Base-by-base conservation (phyloP, 225 moss, liverwort and hornwort species). In the Marchantia paleacea region DNA sequence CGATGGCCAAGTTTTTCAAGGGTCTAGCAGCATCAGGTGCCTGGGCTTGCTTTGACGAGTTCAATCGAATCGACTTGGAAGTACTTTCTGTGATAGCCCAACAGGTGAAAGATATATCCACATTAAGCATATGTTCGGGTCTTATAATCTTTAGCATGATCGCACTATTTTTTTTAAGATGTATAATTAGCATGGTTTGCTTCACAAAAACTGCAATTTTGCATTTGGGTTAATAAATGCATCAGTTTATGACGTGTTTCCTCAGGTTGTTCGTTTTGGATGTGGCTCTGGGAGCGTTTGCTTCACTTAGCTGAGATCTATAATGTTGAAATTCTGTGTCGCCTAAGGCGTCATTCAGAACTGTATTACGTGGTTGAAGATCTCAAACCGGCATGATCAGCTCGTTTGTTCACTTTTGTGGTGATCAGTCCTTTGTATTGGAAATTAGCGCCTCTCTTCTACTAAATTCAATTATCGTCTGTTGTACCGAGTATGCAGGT, bases 41-140 rank as follows among this genome's bases (percentile, higher is more conserved):
- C 47, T 96, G 96, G 96, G 88, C 96, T 58, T 96, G 94, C 73
- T 96, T 96, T 80, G 96, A 96, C 87, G 96, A 96, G 63, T 96
- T 94, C 28, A 96, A 96, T 78, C 90, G 94, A 78, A 96, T 96
- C 51, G 96, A 96, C 76, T 87, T 96, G 69, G 96, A 96, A 64
- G 96, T 96, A 19, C 86, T 96, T 10, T 96, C 96, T 28, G 92
- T 96, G 48, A 87, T 96, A 7, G 96, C 94, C 50, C 96, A 96
- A 83, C 94, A 96, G 88, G 91, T 95, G 7, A 75, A 55, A 29
- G 4, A 55, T 57, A 3, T 55, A 55, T 29, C 31, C 3, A 22
- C 8, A 39, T 50, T 22, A 19, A 16, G 5, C 6, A 49, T 28
- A 7, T 18, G 19, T 72, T 72, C 31, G 22, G n/a, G 14, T 22